Percentiles rank a stretch among this genome's conserved stretches.
Evolutionary conservation across 2,329 filamentous ascomycete species (phyloP).

Genomic region (Paracoccidioides lutzii): DNA sequence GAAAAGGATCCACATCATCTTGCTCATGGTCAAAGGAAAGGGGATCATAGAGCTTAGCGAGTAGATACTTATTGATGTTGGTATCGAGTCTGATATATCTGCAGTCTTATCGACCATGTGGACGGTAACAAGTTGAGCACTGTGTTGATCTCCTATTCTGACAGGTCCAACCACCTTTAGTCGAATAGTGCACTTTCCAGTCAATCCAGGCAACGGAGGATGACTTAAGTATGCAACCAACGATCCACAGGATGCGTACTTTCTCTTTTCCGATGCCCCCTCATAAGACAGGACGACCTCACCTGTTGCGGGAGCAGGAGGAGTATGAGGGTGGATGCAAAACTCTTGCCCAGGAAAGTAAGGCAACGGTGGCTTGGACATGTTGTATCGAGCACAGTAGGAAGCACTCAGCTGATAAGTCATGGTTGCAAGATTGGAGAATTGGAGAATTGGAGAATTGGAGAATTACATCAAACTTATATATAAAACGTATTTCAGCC

Average conservation of each 20-base stretch:
- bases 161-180: constrained; percentile 1
- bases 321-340: background rate
- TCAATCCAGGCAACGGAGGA: too few relatives aligned
- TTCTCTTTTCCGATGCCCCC: too few relatives aligned
- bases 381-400: background rate
- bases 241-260: too few relatives aligned
- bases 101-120: background rate
- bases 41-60: constrained; percentile 5
- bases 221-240: too few relatives aligned
- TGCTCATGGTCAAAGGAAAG: constrained; percentile 2
- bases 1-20: constrained; percentile 3
- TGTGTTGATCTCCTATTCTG: background rate
- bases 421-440: constrained; percentile 1
- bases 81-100: background rate
- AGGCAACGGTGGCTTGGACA: background rate
- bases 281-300: background rate
- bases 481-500: background rate
- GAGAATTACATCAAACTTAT: too few relatives aligned
- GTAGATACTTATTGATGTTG: background rate
- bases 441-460: background rate
- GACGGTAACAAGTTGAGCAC: constrained; percentile 1
- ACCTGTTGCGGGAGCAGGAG: background rate
- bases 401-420: background rate
- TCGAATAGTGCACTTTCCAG: too few relatives aligned
- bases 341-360: background rate